Conservation (phyloP, 2,329 filamentous ascomycete genomes). For the Knufia petricola region DNA sequence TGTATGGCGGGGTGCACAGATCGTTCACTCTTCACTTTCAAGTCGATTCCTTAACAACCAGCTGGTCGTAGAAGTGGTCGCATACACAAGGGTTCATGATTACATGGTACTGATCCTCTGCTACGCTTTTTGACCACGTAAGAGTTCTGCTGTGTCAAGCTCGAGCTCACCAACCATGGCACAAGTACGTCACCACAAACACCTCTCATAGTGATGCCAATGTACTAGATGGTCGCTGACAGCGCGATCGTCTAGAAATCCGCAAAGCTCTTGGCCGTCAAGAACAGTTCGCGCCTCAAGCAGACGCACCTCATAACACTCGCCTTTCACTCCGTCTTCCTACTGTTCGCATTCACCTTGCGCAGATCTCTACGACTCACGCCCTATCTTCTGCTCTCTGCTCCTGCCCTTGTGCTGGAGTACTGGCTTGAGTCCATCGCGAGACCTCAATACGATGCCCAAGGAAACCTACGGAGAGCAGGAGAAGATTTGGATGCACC, state of each 20-base stretch:
- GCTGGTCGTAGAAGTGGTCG: background rate
- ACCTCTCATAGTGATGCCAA: no score
- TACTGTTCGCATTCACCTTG: conserved; percentile 57
- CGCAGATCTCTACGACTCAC: conserved; percentile 53
- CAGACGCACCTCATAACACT: conserved; percentile 72
- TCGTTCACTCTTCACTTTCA: background rate
- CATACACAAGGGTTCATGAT: background rate
- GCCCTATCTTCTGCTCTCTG: conserved; percentile 62
- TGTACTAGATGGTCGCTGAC: conserved; percentile 5
- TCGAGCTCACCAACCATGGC: conserved; percentile 14
- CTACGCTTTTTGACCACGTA: background rate
- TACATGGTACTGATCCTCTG: background rate
- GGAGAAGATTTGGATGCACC: conserved; percentile 82
- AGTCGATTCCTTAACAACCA: background rate
- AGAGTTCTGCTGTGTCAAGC: no score
- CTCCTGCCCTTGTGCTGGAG: conserved; percentile 69
- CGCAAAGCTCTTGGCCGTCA: conserved; percentile 56
- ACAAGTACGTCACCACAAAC: conserved; percentile 14
- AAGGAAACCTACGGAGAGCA: conserved; percentile 56
- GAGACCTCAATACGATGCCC: conserved; percentile 61
- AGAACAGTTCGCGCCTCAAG: conserved; percentile 67
- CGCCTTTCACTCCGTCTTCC: conserved; percentile 62
- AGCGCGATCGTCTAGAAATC: conserved; percentile 33
- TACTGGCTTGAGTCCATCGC: conserved; percentile 77
- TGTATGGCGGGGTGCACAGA: no score